phyloP scores from a whole-genome alignment of 495 filamentous ascomycete genomes.

The Neurospora sp. region DNA sequence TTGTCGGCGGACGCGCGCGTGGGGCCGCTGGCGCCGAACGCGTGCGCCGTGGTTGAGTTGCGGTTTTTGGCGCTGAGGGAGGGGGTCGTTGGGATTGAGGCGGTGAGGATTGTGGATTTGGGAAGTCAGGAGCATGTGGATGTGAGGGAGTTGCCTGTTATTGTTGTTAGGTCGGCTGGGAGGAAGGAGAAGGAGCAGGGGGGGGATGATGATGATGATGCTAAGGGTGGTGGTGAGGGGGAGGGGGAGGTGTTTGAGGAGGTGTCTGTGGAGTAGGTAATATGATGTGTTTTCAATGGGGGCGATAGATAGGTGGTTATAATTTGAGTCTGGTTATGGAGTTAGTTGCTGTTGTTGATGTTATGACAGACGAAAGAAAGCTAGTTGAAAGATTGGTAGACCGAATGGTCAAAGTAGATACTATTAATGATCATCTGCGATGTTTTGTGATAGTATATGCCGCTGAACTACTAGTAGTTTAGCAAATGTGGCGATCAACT shows the following conservation, averaged over 20 bases:
- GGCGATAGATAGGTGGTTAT: not conserved
- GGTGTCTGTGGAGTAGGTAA: not conserved
- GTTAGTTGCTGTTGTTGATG: not conserved
- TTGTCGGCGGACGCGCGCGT: constrained; percentile 76
- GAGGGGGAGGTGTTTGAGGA: not conserved
- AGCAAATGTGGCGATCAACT: not conserved
- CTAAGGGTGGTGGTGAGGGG: too few relatives aligned
- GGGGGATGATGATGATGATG: not conserved
- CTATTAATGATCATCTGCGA: not conserved
- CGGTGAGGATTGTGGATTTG: constrained; percentile 73
- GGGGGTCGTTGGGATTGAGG: constrained; percentile 69
- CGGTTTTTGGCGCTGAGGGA: constrained; percentile 66
- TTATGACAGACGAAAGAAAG: not conserved
- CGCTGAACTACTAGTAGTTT: not conserved
- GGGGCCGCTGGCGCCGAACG: constrained; percentile 65
- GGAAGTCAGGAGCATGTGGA: constrained; percentile 72
- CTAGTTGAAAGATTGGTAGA: not conserved
- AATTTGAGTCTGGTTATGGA: not conserved
- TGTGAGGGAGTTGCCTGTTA: constrained; percentile 68
- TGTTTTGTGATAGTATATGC: not conserved
- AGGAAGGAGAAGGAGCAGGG: constrained; percentile 13
- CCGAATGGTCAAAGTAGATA: not conserved
- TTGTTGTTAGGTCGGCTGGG: constrained; percentile 37
- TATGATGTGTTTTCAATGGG: not conserved
- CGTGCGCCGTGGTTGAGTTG: constrained; percentile 71